Conservation (phyloP, 176 grass and related monocot species). For the Phoenix roebelenii region DNA sequence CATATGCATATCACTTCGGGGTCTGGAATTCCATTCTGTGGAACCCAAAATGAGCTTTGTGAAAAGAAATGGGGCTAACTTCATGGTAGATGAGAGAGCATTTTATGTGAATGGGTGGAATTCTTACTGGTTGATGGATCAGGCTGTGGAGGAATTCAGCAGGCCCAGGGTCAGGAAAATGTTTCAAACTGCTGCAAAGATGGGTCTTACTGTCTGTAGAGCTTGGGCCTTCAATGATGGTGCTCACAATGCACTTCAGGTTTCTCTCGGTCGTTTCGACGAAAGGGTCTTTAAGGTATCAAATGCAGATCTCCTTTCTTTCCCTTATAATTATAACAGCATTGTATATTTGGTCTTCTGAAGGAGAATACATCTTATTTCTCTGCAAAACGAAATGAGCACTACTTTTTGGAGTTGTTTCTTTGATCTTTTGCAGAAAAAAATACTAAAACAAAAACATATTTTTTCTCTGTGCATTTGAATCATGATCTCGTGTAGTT, state of each 20-base stretch:
- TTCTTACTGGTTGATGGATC: constrained; percentile 98
- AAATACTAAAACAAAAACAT: too few species aligned
- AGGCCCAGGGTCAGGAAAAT: constrained; percentile 47
- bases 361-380: too few species aligned
- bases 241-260: constrained; percentile 75
- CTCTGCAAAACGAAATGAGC: too few species aligned
- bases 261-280: constrained; percentile 63
- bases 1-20: constrained; percentile 60
- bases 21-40: constrained; percentile 27
- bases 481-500: too few species aligned
- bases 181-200: constrained; percentile 35
- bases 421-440: too few species aligned
- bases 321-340: too few species aligned
- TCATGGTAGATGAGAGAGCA: constrained; percentile 40
- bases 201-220: constrained; percentile 93
- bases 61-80: constrained; percentile 47
- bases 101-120: constrained; percentile 98
- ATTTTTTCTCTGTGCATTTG: too few species aligned
- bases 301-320: background rate
- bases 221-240: constrained; percentile 98
- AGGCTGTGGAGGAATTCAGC: constrained; percentile 57
- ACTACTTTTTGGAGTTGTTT: too few species aligned
- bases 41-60: constrained; percentile 44
- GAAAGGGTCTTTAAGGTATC: constrained; percentile 69
- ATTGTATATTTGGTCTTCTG: too few species aligned